Evolutionary conservation across 2,329 filamentous ascomycete genomes (phyloP), one percentile per base, ranked within the genome.

Genomic region (Colletotrichum incanum): DNA sequence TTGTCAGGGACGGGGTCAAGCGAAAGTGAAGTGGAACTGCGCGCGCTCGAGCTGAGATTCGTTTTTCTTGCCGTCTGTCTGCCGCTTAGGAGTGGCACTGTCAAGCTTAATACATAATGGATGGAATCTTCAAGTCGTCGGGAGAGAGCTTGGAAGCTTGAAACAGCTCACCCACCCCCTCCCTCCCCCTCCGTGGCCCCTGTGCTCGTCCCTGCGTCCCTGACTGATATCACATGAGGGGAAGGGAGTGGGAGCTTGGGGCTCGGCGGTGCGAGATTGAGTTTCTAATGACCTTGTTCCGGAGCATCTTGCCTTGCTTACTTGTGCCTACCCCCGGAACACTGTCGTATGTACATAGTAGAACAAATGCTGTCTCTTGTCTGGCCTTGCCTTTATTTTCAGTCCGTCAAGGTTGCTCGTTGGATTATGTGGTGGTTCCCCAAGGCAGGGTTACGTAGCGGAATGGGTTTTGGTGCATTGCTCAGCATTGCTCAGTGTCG

Each of bases 1-100:
- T 58, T 69, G 50, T 60, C 65, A 63, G 65, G 69, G 69, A 69
- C 54, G 59, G 65, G 65, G 52, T 69, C 66, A 69, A 64, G 59
- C 65, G 69, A 69, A 47, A 59, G 59, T 72, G 65, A 64, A 65
- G 58, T 69, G 69, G 59, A 69, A 68, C 34, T 34, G 69, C 31
- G 34, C 41, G 41, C 41, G 59, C 52, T 28, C 54, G 59, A 60
- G 65, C 59, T 64, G 59, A 60, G 58, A 47, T 64, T 58, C 60
- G 26, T 45, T 64, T 49, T 52, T 37, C 52, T 45, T 47, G 49
- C 39, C 20, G 59, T 39, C 28, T 6, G 28, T 66, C 52, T 39
- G 69, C 52, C 34, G 65, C 68, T 58, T 67, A 55, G 26, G 56
- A 61, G 49, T 31, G 39, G 49, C 56, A 23, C 50, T 58, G 54